phyloP scores from a whole-genome alignment of 805 yeast species.

The Ogataea nitratoaversa region DNA sequence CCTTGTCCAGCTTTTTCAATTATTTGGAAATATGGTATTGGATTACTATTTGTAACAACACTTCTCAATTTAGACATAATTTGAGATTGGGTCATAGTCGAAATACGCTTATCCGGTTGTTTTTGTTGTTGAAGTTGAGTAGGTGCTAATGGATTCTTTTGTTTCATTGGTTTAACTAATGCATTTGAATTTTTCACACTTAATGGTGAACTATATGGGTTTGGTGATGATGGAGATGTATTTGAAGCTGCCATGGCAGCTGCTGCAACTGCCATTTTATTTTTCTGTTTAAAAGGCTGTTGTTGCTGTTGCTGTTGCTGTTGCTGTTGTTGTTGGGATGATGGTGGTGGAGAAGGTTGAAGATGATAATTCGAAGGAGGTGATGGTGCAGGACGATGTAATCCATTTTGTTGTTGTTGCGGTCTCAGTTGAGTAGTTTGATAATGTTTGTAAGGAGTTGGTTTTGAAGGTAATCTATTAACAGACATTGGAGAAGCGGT shows the following conservation, averaged over 20 bases:
- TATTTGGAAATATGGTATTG: constrained; percentile 74
- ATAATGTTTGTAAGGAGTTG: constrained; percentile 7
- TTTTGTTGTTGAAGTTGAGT: neutral
- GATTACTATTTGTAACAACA: constrained; percentile 81
- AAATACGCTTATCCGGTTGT: constrained; percentile 40
- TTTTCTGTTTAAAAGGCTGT: constrained; percentile 12
- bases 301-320: constrained; percentile 20
- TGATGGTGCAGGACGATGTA: neutral
- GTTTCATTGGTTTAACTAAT: constrained; percentile 9
- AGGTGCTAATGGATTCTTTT: neutral
- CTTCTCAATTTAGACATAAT: constrained; percentile 74
- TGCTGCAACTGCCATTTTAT: constrained; percentile 28
- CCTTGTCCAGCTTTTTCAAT: constrained; percentile 94
- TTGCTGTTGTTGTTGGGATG: constrained; percentile 17
- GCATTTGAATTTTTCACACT: constrained; percentile 24
- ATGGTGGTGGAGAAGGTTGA: neutral
- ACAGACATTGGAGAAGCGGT: constrained; percentile 4
- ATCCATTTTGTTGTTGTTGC: constrained; percentile 3
- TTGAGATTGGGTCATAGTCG: constrained; percentile 80
- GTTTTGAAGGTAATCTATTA: constrained; percentile 7
- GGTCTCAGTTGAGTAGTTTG: neutral
- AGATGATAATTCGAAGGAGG: neutral
- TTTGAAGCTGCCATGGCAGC: constrained; percentile 26
- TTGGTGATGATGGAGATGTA: constrained; percentile 1
- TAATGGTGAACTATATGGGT: constrained; percentile 20